These are phyloP conservation scores for Linum trigynum DNA, from an alignment of 345 rosid genomes.

Conservation along the genomic window DNA sequence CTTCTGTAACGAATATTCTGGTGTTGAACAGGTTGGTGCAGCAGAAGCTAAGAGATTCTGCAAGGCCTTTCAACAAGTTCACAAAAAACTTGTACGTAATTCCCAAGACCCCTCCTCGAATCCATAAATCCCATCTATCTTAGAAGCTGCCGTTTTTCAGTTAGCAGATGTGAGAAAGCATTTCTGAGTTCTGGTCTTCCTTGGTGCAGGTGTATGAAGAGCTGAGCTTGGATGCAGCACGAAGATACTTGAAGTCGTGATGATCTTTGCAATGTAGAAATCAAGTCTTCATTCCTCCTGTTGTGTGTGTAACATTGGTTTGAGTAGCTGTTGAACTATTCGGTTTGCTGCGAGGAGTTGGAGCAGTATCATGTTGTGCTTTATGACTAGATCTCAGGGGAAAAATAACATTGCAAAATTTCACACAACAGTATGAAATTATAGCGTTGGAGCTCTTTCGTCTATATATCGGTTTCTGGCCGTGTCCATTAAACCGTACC, in stretches of 20 bases:
- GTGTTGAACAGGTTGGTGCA: slow-evolving; percentile 42
- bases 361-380: no score
- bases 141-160: neutral
- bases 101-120: neutral
- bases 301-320: neutral
- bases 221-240: slow-evolving; percentile 53
- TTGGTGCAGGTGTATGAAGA: slow-evolving; percentile 55
- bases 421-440: no score
- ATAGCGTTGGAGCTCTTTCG: no score
- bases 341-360: neutral
- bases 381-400: no score
- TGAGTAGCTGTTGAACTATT: neutral
- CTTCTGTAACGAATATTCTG: neutral
- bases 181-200: neutral
- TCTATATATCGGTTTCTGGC: no score
- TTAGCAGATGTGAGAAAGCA: slow-evolving; percentile 2
- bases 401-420: no score
- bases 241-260: slow-evolving; percentile 25
- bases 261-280: neutral
- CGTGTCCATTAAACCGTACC: no score
- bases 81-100: slow-evolving; percentile 60
- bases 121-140: neutral
- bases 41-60: slow-evolving; percentile 71
- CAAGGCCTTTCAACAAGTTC: slow-evolving; percentile 60
- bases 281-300: neutral